Evolutionary conservation across 2,329 filamentous ascomycete genomes (phyloP).

Genomic region (Peltaster fructicola): DNA sequence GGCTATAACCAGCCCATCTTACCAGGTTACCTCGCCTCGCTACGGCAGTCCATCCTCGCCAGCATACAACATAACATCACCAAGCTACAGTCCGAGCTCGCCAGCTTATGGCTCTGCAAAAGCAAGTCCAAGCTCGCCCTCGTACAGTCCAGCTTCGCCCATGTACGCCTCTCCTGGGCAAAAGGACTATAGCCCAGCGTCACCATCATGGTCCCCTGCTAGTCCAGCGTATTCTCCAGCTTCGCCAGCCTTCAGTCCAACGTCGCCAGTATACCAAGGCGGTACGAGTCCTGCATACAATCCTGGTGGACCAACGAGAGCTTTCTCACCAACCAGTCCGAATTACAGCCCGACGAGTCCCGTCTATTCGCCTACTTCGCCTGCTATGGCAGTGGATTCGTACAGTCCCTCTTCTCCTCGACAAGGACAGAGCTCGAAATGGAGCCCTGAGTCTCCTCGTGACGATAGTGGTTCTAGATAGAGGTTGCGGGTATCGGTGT

Average conservation of each 20-base stretch:
- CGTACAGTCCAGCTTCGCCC: conserved; percentile 63
- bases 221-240: conserved; percentile 32
- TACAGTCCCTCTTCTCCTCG: too few relatives aligned
- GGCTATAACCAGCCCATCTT: conserved; percentile 37
- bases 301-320: too few relatives aligned
- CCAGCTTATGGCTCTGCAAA: conserved; percentile 15
- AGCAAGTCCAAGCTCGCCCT: conserved; percentile 34
- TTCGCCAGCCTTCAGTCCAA: conserved; percentile 18
- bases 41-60: conserved; percentile 36
- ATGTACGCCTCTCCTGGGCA: too few relatives aligned
- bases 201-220: conserved; percentile 55
- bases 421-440: too few relatives aligned
- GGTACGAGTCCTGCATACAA: conserved; percentile 31
- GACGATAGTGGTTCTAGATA: too few relatives aligned
- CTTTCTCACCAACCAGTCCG: conserved; percentile 43
- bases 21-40: conserved; percentile 31
- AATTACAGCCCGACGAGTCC: conserved; percentile 44
- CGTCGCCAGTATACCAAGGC: conserved; percentile 35
- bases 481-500: too few relatives aligned
- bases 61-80: conserved; percentile 26
- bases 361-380: conserved; percentile 34
- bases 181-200: conserved; percentile 30
- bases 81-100: conserved; percentile 20
- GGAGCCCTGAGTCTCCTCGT: too few relatives aligned
- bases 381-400: too few relatives aligned